Percentiles rank a stretch among this genome's conserved stretches.
Conservation (phyloP, 495 filamentous ascomycete genomes). For the Tuber umbilicatum region DNA sequence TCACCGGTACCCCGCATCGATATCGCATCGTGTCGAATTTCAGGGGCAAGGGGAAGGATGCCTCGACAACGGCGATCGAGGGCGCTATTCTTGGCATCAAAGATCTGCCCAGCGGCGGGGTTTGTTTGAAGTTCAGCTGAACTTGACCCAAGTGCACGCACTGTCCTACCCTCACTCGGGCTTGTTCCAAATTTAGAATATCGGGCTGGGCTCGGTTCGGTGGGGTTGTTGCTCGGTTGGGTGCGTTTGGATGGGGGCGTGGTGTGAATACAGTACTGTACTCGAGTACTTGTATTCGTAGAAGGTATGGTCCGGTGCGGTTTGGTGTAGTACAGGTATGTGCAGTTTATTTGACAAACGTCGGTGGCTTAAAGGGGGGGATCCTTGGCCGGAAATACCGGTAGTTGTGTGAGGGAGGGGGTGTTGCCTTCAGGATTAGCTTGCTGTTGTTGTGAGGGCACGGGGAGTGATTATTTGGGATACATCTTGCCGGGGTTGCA, state of each 20-base stretch:
- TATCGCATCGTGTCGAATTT: not conserved
- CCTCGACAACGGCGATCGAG: not conserved
- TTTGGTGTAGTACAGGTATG: not conserved
- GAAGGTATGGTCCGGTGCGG: not conserved
- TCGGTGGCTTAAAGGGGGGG: not conserved
- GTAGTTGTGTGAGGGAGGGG: not conserved
- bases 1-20: not conserved
- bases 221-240: not conserved
- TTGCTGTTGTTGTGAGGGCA: not conserved
- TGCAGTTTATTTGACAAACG: not conserved
- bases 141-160: not conserved
- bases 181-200: not conserved
- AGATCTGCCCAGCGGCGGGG: conserved; percentile 1
- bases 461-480: not conserved
- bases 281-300: too few species aligned
- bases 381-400: not conserved
- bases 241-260: not conserved
- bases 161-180: not conserved
- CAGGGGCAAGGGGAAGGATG: not conserved
- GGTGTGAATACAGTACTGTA: not conserved
- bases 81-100: not conserved
- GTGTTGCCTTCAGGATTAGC: not conserved
- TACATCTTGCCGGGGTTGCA: not conserved
- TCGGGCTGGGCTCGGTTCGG: conserved; percentile 1
- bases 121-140: conserved; percentile 1